These are phyloP conservation scores for Lepidium aucheri DNA, from an alignment of 345 rosid species.

Conservation along the genomic window DNA sequence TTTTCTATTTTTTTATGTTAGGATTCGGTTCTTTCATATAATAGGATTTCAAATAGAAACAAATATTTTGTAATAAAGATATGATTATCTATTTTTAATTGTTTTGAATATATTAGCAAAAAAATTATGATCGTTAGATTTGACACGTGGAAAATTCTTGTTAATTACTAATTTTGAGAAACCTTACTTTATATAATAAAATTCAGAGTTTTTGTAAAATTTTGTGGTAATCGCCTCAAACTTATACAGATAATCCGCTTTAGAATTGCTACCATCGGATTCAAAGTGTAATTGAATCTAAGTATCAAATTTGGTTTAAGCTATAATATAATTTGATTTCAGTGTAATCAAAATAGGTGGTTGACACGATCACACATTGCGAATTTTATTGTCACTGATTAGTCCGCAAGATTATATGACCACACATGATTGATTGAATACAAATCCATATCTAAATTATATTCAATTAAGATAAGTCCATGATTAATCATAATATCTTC, in stretches of 20 bases:
- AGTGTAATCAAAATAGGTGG: not conserved
- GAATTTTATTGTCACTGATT: not conserved
- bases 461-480: not conserved
- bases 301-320: not conserved
- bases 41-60: too few species aligned
- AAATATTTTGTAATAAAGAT: too few species aligned
- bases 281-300: not conserved
- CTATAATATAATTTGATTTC: not conserved
- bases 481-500: not conserved
- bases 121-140: too few species aligned
- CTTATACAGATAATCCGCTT: not conserved
- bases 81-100: too few species aligned
- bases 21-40: too few species aligned
- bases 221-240: not conserved
- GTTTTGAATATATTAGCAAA: too few species aligned
- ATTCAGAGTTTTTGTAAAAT: not conserved
- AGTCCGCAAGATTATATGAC: not conserved
- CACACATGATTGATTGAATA: not conserved
- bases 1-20: too few species aligned
- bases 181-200: not conserved
- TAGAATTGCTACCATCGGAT: not conserved
- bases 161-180: too few species aligned
- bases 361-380: not conserved
- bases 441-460: not conserved
- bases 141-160: too few species aligned